Base-by-base conservation (phyloP, 176 grass and related monocot species). In the Avena eriantha region DNA sequence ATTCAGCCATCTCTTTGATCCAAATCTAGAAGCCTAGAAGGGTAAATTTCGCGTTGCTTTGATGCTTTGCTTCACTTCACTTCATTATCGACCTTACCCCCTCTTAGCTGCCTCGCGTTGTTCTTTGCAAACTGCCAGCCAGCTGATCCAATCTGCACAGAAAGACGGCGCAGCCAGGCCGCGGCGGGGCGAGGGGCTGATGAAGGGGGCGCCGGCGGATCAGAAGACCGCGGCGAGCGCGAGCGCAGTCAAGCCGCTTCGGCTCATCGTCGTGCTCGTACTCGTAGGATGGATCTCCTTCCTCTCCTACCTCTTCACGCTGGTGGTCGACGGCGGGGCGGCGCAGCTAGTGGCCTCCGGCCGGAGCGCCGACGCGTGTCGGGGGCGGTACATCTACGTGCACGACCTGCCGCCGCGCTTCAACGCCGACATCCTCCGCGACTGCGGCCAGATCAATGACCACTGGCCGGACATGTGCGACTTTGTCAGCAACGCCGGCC, bases 381-480 rank as follows among this genome's bases (percentile, higher is more conserved):
- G 78, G 4, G 90, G 92, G 0, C 74, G 92, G 86, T 94, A 97
- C 86, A 55, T 97, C 83, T 97, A 92, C 89, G 81, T 88, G 48
- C 86, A 97, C 45, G 69, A 92, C 72, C 86, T 97, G 58, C 94
- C 92, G 24, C 33, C 83, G 36, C 82, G 91, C 9, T 97, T 97
- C 88, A 97, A 97, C 66, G 48, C 66, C 12, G 86, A 97, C 80
- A 92, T 97, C 86, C 26, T 97, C 74, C 66, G 76, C 31, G 86
- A 83, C 70, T 97, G 94, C 81, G 75, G 55, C 7, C 85, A 92
- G 86, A 86, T 60, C 74, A 72, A 79, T 3, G 84, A 86, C 59
- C 92, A 90, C 83, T 96, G 91, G 94, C 73, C 59, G 5, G 87
- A 90, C 82, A 92, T 92, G 94, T 97, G 94, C 65, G 77, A 67